Evolutionary conservation across 1,139 yeast species (phyloP).

Genomic region (Waltiozyma sp.): DNA sequence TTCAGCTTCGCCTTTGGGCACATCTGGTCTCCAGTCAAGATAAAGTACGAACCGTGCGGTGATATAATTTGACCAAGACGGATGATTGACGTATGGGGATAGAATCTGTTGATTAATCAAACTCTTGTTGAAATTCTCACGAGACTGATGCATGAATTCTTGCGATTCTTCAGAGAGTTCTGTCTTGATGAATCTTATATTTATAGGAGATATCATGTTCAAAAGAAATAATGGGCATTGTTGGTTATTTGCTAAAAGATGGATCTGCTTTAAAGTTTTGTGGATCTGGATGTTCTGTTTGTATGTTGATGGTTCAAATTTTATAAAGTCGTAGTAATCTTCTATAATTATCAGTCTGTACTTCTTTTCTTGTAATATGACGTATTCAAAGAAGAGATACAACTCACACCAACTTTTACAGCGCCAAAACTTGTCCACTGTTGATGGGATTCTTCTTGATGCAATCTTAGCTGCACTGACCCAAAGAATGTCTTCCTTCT

Average conservation of each 20-base stretch:
- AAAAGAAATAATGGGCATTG: background rate
- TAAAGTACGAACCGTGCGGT: background rate
- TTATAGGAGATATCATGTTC: background rate
- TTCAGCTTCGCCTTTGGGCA: background rate
- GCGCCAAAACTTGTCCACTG: background rate
- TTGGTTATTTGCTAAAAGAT: background rate
- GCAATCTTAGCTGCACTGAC: background rate
- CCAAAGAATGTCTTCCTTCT: background rate
- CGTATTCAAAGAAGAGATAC: background rate
- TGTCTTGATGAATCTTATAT: background rate
- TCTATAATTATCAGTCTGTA: background rate
- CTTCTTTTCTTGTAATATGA: background rate
- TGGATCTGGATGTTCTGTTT: background rate
- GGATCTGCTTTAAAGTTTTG: background rate
- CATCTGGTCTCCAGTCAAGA: background rate
- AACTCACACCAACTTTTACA: background rate
- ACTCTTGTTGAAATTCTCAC: background rate
- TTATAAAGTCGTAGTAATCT: background rate
- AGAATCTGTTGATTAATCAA: background rate
- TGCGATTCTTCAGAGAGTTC: background rate
- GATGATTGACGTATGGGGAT: background rate
- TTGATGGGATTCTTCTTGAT: background rate
- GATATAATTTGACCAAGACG: background rate
- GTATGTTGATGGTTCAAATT: background rate
- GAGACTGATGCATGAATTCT: background rate